phyloP scores from a whole-genome alignment of 345 rosid genomes.

The Eucalyptus dawsonii region DNA sequence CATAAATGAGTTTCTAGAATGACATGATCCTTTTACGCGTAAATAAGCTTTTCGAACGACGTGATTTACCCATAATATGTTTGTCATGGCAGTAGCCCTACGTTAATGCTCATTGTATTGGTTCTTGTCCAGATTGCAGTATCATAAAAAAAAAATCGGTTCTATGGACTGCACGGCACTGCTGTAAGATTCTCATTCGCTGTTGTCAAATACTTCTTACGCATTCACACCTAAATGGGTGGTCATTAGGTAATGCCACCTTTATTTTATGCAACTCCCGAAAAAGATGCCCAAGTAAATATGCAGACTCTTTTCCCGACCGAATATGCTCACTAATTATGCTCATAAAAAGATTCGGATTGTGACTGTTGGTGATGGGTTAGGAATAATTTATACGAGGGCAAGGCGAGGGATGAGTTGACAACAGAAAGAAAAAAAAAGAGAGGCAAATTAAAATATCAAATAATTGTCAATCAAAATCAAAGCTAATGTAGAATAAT shows the following conservation, averaged over 20 bases:
- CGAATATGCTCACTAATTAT: background rate
- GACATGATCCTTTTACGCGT: background rate
- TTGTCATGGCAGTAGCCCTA: background rate
- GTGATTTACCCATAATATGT: background rate
- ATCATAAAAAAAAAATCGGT: background rate
- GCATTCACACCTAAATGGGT: background rate
- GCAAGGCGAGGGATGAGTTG: background rate
- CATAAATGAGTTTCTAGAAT: background rate
- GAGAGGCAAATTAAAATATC: background rate
- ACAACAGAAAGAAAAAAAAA: background rate
- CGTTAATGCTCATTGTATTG: background rate
- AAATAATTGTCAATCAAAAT: background rate
- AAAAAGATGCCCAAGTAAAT: background rate
- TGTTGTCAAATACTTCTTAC: background rate
- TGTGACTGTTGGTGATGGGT: background rate
- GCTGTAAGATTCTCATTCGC: background rate
- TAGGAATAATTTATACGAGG: background rate
- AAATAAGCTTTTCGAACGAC: no score
- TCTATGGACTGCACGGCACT: background rate
- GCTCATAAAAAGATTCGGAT: background rate
- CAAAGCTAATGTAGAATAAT: no score
- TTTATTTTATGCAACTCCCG: background rate
- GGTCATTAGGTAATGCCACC: background rate
- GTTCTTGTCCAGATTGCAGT: background rate
- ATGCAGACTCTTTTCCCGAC: background rate